These are phyloP conservation scores for Aureoboletus auriporus DNA, from an alignment of 768 basidiomycete genomes.

Conservation along the genomic window DNA sequence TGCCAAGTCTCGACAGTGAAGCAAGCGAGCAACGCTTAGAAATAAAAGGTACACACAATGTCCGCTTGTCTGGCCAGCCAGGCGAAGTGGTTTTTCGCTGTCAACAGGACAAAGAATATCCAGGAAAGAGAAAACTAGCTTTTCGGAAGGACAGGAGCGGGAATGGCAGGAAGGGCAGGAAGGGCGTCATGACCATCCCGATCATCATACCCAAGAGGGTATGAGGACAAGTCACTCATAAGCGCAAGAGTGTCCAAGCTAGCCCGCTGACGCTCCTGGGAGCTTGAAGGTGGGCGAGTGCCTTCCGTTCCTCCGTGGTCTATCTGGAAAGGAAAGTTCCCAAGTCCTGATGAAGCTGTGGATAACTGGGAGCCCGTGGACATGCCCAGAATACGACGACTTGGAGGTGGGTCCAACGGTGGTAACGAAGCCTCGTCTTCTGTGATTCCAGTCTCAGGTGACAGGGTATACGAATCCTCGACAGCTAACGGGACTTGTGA, in stretches of 20 bases:
- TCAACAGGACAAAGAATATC: conserved; percentile 5
- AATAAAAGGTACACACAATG: conserved; percentile 24
- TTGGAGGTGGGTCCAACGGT: conserved; percentile 45
- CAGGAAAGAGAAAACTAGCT: conserved; percentile 11
- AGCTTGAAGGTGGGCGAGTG: conserved; percentile 31
- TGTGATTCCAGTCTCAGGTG: conserved; percentile 13
- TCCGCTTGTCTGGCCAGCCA: conserved; percentile 27
- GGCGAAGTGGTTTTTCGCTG: conserved; percentile 12
- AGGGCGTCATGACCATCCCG: conserved; percentile 27
- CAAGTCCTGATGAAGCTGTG: conserved; percentile 74
- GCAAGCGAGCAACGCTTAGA: conserved; percentile 21
- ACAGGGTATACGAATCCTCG: background rate
- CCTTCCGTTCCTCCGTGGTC: conserved; percentile 51
- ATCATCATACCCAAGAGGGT: conserved; percentile 77
- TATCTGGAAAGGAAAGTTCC: conserved; percentile 85
- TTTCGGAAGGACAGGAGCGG: conserved; percentile 23
- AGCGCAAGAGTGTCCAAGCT: conserved; percentile 83
- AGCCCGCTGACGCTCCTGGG: conserved; percentile 57
- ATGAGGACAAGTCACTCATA: conserved; percentile 79
- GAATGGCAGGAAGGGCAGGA: conserved; percentile 6
- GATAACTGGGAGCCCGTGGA: conserved; percentile 76
- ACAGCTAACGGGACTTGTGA: conserved; percentile 3
- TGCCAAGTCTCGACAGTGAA: conserved; percentile 10
- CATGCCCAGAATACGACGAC: conserved; percentile 60
- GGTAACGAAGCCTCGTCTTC: conserved; percentile 33